Base-by-base conservation (phyloP, 441 rosid species). In the Brassica hybrid region DNA sequence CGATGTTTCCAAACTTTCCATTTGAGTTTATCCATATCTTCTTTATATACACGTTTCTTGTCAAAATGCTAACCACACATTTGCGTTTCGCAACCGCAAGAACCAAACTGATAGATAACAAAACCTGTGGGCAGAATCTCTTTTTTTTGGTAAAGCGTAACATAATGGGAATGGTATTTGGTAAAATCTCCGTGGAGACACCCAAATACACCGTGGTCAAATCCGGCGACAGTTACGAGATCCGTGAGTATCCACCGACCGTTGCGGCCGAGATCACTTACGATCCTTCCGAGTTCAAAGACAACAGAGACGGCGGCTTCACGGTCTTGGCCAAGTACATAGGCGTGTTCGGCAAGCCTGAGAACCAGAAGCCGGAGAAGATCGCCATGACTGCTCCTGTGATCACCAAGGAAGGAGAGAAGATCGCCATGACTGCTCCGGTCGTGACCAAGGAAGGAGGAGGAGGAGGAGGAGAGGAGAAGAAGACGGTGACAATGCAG, bases 321-420 rank as follows among this genome's bases (percentile, higher is more conserved):
- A 65, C 76, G 41, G 75, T 91, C 10, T 76, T 95, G 74, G 98
- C 97, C 4, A 89, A 87, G 65, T 95, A 93, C 82, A 95, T 93
- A 21, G 99, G 98, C 1, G 98, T 93, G 7, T 77, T 93, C 0
- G 98, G 97, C 23, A 84, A 90, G 32, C 96, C 98, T 0, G 92
- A 90, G 81, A 95, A 95, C 70, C 76, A 87, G 52, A 89, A 87
- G 66, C 89, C 93, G 13, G 97, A 94, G 82, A 85, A 87, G 88
- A 89, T 92, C 14, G 91, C 88, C 3, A 94, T 92, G 98, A 92
- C 97, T 3, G 87, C 94, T 74, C 95, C 98, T 0, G 97, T 94
- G 70, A 87, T 92, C 59, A 89, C 94, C 2, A 86, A 88, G 61
- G 76, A 11, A 75, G 74, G 83, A 1, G 97, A 94, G 81, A 86